Evolutionary conservation across 169 alveolate species (phyloP).

Genomic region (Hammondia hammondi): DNA sequence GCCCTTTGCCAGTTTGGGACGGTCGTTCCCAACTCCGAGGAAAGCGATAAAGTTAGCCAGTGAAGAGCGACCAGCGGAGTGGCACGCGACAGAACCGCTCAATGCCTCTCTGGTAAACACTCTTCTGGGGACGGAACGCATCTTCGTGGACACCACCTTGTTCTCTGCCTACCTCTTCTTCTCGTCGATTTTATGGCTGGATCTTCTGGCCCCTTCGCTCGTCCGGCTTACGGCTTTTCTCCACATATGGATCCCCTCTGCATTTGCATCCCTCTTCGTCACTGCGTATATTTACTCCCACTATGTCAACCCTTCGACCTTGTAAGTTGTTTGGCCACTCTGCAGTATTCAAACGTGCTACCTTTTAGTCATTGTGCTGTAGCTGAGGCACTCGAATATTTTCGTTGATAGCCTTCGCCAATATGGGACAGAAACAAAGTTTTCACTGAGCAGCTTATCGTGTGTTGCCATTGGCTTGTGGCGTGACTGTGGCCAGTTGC

Average conservation of each 20-base stretch:
- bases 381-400: background rate
- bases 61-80: background rate
- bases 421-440: background rate
- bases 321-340: background rate
- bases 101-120: background rate
- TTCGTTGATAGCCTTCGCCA: background rate
- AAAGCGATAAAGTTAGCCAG: background rate
- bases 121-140: slow-evolving; percentile 12
- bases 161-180: slow-evolving; percentile 5
- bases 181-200: slow-evolving; percentile 29
- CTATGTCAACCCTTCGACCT: background rate
- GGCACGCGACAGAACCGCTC: background rate
- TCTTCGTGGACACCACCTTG: slow-evolving; percentile 25
- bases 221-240: slow-evolving; percentile 3
- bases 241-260: slow-evolving; percentile 28
- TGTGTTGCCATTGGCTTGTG: background rate
- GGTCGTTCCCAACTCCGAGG: slow-evolving; percentile 20
- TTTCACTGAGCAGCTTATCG: background rate
- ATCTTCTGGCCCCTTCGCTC: slow-evolving; percentile 23
- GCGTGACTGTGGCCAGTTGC: background rate
- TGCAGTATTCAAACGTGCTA: background rate
- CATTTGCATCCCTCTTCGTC: background rate
- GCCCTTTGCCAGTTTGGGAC: slow-evolving; percentile 20
- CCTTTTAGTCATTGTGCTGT: too few relatives aligned
- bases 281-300: slow-evolving; percentile 14